A percentile compares a stretch with the other conserved stretches of the same genome.
Conservation (phyloP, 169 alveolate genomes). For the Plasmodium cynomolgi region DNA sequence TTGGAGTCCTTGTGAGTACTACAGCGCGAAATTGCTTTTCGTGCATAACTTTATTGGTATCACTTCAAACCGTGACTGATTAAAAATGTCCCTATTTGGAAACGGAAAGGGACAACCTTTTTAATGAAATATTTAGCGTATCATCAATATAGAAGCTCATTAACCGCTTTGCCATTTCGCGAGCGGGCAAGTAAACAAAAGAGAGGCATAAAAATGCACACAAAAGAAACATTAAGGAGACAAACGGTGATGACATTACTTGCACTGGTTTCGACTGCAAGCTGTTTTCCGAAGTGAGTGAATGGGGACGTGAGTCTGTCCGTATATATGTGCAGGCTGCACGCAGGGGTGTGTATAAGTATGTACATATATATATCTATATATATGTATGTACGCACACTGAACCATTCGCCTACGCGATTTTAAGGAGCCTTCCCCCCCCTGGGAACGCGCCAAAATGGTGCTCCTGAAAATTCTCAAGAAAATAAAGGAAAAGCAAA, state of each 20-base stretch:
- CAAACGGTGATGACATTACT: background rate
- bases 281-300: background rate
- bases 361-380: background rate
- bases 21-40: background rate
- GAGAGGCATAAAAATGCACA: background rate
- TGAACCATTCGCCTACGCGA: background rate
- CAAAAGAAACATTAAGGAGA: background rate
- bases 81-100: background rate
- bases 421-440: background rate
- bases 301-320: background rate
- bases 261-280: background rate
- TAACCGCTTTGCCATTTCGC: background rate
- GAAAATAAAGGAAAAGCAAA: conserved; percentile 93
- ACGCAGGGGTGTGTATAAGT: background rate
- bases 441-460: conserved; percentile 78
- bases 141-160: background rate
- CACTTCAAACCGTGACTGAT: background rate
- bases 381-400: background rate
- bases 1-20: background rate
- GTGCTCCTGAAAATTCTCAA: conserved; percentile 93
- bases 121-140: background rate
- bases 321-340: background rate
- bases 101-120: background rate
- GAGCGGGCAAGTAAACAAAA: background rate
- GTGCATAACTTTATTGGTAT: background rate